These are phyloP conservation scores for Fraxinus anomala DNA, from an alignment of 257 asterid genomes.

Conservation along the genomic window DNA sequence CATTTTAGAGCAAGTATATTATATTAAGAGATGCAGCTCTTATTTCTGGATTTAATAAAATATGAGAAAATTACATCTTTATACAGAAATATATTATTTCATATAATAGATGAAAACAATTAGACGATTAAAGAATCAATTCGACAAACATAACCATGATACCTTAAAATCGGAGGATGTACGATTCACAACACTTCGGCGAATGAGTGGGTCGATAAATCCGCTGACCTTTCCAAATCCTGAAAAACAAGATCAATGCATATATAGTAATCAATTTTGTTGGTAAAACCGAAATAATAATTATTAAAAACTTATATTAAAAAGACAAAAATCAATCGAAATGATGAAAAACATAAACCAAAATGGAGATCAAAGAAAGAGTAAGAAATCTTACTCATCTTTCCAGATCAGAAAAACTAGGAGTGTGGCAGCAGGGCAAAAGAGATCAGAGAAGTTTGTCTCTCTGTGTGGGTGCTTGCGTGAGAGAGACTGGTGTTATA, in stretches of 20 bases:
- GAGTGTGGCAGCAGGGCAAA: not conserved
- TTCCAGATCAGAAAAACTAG: not conserved
- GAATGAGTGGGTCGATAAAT: slow-evolving; percentile 31
- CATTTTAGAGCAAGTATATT: not conserved
- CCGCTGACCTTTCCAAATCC: slow-evolving; percentile 37
- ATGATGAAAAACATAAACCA: not conserved
- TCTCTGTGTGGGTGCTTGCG: not conserved
- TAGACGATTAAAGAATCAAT: not conserved
- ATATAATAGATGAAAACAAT: not conserved
- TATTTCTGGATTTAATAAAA: not conserved
- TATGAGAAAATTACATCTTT: not conserved
- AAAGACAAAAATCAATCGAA: not conserved
- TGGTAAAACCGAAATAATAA: slow-evolving; percentile 9
- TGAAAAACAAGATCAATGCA: slow-evolving; percentile 16
- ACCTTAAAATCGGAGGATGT: slow-evolving; percentile 40
- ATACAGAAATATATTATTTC: not conserved
- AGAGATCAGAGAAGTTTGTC: slow-evolving; percentile 17
- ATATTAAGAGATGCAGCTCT: not conserved
- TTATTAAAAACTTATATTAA: not conserved
- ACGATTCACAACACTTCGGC: slow-evolving; percentile 29
- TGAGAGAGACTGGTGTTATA: not conserved
- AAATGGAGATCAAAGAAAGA: slow-evolving; percentile 2
- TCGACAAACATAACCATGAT: not conserved
- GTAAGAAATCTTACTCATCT: slow-evolving; percentile 36
- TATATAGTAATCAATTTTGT: slow-evolving; percentile 1